Evolutionary conservation across 805 yeast species (phyloP), one percentile per base, ranked within the genome.

Genomic region (Cyberlindnera subsufficiens): DNA sequence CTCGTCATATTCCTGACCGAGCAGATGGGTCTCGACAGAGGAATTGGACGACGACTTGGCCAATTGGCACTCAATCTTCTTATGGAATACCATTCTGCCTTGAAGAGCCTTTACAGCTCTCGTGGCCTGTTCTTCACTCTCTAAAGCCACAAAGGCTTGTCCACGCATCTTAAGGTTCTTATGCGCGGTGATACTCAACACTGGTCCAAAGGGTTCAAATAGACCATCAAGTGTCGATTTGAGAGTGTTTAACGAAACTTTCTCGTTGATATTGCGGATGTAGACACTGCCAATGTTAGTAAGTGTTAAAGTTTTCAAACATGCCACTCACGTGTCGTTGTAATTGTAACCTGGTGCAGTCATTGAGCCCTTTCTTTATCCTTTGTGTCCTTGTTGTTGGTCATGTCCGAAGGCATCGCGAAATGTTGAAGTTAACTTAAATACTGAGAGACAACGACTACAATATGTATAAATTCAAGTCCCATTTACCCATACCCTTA

Each of bases 91-190:
- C n/a, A 30, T 42, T 3, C 27, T 18, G 3, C 59, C 59, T 34
- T 57, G 30, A 10, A 57, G 33, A 9, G 40, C 44, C 6, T 45
- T 35, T 14, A 55, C 30, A 1, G 62, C 62, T 13, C 55, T 53
- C 4, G 56, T 43, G 1, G 89, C 80, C 5, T 65, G 60, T 3
- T 66, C 65, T 1, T 54, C 52, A 16, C 59, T 55, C 4, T 64
- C 68, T 40, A 80, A 77, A 0, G 86, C 76, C 6, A 87, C 70
- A 59, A 86, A 87, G 1, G 95, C 96, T 60, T 87, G 96, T 3
- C 96, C 96, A 43, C 82, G 72, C 74, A 82, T 70, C 47, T 69
- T 72, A n/a, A 86, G 53, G 50, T 78, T 81, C 45, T 73, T 74
- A 44, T 77, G 79, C 1, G 86, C 77, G 2, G 74, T 66, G 11